phyloP scores from a whole-genome alignment of 306 rosid species.

The Malus sieversii region DNA sequence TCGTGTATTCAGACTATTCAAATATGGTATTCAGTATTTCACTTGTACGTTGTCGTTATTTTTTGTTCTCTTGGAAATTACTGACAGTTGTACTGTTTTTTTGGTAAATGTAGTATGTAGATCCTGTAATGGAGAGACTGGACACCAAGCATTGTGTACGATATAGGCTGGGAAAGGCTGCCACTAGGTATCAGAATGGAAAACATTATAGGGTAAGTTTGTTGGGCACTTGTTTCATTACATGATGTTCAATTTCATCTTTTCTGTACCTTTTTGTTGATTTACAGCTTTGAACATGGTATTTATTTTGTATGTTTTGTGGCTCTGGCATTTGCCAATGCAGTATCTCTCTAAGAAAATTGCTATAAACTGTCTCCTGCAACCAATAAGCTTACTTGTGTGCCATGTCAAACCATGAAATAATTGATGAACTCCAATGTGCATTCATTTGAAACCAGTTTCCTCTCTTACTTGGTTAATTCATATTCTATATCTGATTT shows the following conservation, averaged over 20 bases:
- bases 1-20: slow-evolving; percentile 82
- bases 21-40: slow-evolving; percentile 51
- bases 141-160: slow-evolving; percentile 81
- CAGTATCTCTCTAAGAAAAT: not conserved
- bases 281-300: not conserved
- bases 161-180: slow-evolving; percentile 76
- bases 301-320: not conserved
- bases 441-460: no score
- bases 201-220: slow-evolving; percentile 78
- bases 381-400: not conserved
- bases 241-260: not conserved
- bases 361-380: not conserved
- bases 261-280: not conserved
- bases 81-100: slow-evolving; percentile 15
- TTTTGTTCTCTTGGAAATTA: not conserved
- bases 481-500: not conserved
- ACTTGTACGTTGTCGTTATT: not conserved
- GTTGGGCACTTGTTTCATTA: slow-evolving; percentile 13
- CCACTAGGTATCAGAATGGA: slow-evolving; percentile 86
- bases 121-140: slow-evolving; percentile 87
- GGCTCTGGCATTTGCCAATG: not conserved
- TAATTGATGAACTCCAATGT: not conserved
- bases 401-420: not conserved
- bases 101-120: slow-evolving; percentile 67
- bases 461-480: not conserved